Evolutionary conservation across 179 eudicot species (phyloP).

Genomic region (Gypsophila paniculata): DNA sequence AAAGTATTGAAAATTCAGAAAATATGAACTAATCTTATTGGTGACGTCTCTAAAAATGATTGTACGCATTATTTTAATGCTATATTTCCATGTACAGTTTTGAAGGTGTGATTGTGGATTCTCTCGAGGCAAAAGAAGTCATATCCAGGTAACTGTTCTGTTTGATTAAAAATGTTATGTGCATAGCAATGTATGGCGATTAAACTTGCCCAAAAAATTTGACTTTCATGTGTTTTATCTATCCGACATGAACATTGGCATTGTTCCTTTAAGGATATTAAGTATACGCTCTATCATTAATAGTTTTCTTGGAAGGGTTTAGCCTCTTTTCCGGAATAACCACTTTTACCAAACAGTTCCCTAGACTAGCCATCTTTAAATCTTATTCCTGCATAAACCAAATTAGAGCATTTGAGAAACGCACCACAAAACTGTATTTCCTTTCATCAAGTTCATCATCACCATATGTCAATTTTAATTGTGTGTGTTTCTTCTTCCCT

Average conservation of each 20-base stretch:
- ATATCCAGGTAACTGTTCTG: constrained; percentile 60
- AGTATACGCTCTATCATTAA: background rate
- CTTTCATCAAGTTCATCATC: background rate
- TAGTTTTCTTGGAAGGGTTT: background rate
- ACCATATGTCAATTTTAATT: background rate
- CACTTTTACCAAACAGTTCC: background rate
- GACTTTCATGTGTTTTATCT: constrained; percentile 11
- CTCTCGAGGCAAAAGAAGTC: constrained; percentile 69
- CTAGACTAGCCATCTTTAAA: background rate
- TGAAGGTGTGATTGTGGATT: constrained; percentile 79
- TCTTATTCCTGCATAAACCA: background rate
- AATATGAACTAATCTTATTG: constrained; percentile 8
- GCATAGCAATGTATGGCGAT: background rate
- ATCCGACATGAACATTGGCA: constrained; percentile 4
- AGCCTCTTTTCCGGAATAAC: background rate
- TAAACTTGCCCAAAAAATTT: background rate
- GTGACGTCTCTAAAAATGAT: constrained; percentile 2
- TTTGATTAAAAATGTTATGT: background rate
- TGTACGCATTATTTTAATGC: constrained; percentile 12
- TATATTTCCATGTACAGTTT: constrained; percentile 44
- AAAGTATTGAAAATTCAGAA: constrained; percentile 15
- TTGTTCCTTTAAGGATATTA: background rate
- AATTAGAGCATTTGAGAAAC: background rate
- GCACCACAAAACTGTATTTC: background rate
- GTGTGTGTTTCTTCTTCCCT: no score